Evolutionary conservation across 2,329 filamentous ascomycete genomes (phyloP).

Genomic region (Aspergillus ruber): DNA sequence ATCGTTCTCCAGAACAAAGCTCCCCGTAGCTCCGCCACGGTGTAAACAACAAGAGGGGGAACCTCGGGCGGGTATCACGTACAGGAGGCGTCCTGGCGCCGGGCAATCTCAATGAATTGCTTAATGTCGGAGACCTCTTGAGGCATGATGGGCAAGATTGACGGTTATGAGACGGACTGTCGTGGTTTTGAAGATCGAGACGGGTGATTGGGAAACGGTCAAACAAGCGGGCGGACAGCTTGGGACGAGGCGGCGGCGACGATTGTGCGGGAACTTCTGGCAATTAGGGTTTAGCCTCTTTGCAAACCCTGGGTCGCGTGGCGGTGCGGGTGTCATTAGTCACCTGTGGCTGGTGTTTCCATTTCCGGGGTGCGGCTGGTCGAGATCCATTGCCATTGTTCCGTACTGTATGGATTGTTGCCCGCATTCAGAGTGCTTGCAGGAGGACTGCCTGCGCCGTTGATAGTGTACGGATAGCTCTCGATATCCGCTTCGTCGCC

Average conservation of each 20-base stretch:
- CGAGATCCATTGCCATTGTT: not conserved
- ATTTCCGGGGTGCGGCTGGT: not conserved
- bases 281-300: slow-evolving; percentile 18
- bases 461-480: not conserved
- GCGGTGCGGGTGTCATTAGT: slow-evolving; percentile 6
- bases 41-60: slow-evolving; percentile 3
- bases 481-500: not conserved
- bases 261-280: slow-evolving; percentile 8
- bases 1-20: not conserved
- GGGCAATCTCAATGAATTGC: slow-evolving; percentile 99
- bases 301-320: slow-evolving; percentile 18
- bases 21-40: not conserved
- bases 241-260: slow-evolving; percentile 4
- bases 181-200: slow-evolving; percentile 16
- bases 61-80: slow-evolving; percentile 46
- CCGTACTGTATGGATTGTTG: not conserved
- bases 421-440: too few species aligned
- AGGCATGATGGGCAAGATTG: slow-evolving; percentile 76
- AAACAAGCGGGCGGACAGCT: not conserved
- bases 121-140: slow-evolving; percentile 98
- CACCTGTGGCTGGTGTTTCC: not conserved
- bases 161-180: slow-evolving; percentile 6
- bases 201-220: not conserved
- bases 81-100: slow-evolving; percentile 99
- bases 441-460: not conserved